Base-by-base conservation (phyloP, 768 basidiomycete genomes). In the Trametes cingulata region DNA sequence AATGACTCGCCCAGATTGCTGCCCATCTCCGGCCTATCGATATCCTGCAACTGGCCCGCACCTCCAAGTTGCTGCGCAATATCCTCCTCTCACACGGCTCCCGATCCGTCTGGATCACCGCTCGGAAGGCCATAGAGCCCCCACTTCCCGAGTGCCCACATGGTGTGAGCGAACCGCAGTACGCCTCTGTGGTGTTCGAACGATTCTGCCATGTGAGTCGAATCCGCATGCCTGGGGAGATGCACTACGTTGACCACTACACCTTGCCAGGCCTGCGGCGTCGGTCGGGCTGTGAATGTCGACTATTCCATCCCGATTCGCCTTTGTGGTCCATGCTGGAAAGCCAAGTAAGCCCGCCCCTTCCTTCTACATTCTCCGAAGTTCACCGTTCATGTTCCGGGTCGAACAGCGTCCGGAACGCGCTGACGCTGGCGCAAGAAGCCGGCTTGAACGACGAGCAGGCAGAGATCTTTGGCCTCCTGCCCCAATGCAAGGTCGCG, bases 1-100 rank as follows among this genome's bases (percentile, higher is more conserved):
- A 22, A 19, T 35, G 43, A 47, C 24, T 3, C 0, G 4, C 20
- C 14, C 25, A 56, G 55, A 39, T 47, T 15, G 15, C 39, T 9
- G 50, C 50, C 14, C 60, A 66, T 27, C 56, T 71, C n/a, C 27
- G 56, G 14, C 67, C 68, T 6, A 10, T 66, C 37, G 69, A 71
- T 50, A 35, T 71, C 25, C 52, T 71, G 13, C 60, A 60, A 5
- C 63, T 71, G 2, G 33, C 68, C 0, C 62, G 69, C n/a, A 41
- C 56, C 2, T 62, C 60, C 9, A 52, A 52, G 17, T 25, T 29
- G 20, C 27, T 67, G 15, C 58, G 66, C 6, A 27, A 20, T 1
- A 50, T 61, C 29, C 60, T 71, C 1, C 63, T 63, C 36, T 58
- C 67, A 0, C 64, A 54, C 19, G 35, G 24, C 2, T 58, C 67